Percentiles rank a stretch among this genome's conserved stretches.
These are phyloP conservation scores for Alternaria sp. DNA, from an alignment of 2,329 filamentous ascomycete species.

Conservation along the genomic window DNA sequence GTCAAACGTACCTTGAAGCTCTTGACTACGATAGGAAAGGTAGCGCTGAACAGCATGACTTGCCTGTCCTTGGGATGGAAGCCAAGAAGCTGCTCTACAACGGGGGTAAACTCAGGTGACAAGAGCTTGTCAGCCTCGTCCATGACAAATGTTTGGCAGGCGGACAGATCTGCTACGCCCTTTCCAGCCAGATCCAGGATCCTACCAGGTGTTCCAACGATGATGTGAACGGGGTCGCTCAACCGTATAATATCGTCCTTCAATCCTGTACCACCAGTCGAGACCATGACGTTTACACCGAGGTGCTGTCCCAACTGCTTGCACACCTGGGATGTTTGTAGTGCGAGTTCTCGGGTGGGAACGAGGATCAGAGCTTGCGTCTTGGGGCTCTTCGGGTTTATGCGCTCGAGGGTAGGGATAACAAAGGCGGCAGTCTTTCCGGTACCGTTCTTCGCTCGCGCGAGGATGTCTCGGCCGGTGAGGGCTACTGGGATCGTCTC, in stretches of 20 bases:
- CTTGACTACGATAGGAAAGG: slow-evolving; percentile 96
- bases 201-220: slow-evolving; percentile 95
- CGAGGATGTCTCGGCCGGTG: slow-evolving; percentile 92
- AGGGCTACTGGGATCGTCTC: slow-evolving; percentile 97
- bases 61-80: slow-evolving; percentile 98
- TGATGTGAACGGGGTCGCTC: slow-evolving; percentile 93
- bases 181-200: slow-evolving; percentile 97
- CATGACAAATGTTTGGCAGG: slow-evolving; percentile 99
- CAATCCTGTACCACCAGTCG: slow-evolving; percentile 91
- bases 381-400: slow-evolving; percentile 96
- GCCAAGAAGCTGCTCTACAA: slow-evolving; percentile 92
- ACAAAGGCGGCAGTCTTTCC: slow-evolving; percentile 98
- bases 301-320: slow-evolving; percentile 98
- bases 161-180: slow-evolving; percentile 92
- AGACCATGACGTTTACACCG: slow-evolving; percentile 98
- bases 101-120: slow-evolving; percentile 94
- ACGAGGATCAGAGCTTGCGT: slow-evolving; percentile 96
- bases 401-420: slow-evolving; percentile 91
- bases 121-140: slow-evolving; percentile 98
- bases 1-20: slow-evolving; percentile 71
- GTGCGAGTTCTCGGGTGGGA: slow-evolving; percentile 92
- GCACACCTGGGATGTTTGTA: slow-evolving; percentile 99
- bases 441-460: slow-evolving; percentile 96
- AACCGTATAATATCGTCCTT: slow-evolving; percentile 97
- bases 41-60: slow-evolving; percentile 99